Conservation (phyloP, 345 rosid species). For the Eucalyptus rudis region DNA sequence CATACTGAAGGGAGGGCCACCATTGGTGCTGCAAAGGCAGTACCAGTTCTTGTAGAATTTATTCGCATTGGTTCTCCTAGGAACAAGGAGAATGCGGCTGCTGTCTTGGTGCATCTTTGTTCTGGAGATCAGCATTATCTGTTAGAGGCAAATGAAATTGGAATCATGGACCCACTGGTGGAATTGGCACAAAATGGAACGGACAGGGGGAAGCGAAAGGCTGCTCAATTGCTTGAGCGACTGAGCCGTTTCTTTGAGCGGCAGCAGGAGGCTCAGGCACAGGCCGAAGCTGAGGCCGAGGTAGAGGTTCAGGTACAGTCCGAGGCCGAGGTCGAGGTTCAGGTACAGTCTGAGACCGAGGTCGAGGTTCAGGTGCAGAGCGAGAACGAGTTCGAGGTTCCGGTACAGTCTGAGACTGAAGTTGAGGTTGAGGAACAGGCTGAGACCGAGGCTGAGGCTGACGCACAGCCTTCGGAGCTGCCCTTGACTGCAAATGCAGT, state of each 20-base stretch:
- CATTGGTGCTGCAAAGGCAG: constrained; percentile 63
- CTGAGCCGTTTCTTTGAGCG: constrained; percentile 62
- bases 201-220: constrained; percentile 89
- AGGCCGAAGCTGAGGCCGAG: background rate
- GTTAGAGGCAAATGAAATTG: constrained; percentile 70
- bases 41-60: constrained; percentile 60
- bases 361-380: background rate
- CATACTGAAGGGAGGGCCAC: constrained; percentile 62
- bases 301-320: background rate
- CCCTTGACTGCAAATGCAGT: constrained; percentile 3
- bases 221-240: constrained; percentile 79
- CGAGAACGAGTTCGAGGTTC: background rate
- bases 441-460: background rate
- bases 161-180: constrained; percentile 60
- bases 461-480: constrained; percentile 15
- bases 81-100: constrained; percentile 76
- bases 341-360: background rate
- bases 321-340: background rate
- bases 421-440: background rate
- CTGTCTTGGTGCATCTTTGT: constrained; percentile 80
- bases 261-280: constrained; percentile 44
- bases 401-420: background rate
- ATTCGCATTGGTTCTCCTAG: constrained; percentile 61
- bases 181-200: constrained; percentile 88
- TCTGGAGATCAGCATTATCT: constrained; percentile 61